A percentile compares a stretch with the other conserved stretches of the same genome.
Evolutionary conservation across 2,329 filamentous ascomycete species (phyloP).

Genomic region (Ophiosphaerella korrae): DNA sequence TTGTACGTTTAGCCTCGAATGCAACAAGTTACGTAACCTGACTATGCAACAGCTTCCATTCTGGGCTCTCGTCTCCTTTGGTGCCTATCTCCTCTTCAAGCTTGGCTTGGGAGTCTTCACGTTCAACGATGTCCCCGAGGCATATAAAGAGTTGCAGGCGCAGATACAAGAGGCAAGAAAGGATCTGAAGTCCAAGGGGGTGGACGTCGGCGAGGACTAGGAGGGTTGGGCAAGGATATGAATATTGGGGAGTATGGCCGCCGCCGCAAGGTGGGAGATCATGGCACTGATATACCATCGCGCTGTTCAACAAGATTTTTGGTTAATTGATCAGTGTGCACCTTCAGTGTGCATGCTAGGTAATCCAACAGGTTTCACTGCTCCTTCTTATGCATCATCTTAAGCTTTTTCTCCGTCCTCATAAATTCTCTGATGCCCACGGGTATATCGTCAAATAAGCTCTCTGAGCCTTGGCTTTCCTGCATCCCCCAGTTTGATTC

Average conservation of each 20-base stretch:
- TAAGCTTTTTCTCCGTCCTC: conserved; percentile 91
- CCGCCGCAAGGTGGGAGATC: conserved; percentile 4
- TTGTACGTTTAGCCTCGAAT: conserved; percentile 68
- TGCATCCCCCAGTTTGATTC: conserved; percentile 65
- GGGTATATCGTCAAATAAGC: conserved; percentile 79
- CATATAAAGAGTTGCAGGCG: conserved; percentile 84
- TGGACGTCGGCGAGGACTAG: conserved; percentile 71
- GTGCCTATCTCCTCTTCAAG: conserved; percentile 87
- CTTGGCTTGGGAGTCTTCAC: conserved; percentile 92
- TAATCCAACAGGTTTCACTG: conserved; percentile 29
- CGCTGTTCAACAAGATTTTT: neutral
- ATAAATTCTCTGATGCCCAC: conserved; percentile 97
- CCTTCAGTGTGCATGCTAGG: neutral
- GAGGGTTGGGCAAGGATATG: neutral
- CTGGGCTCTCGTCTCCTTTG: conserved; percentile 89
- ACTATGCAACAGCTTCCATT: conserved; percentile 73
- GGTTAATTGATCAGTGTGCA: conserved; percentile 16
- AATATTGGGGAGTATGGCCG: neutral
- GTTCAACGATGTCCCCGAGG: conserved; percentile 94
- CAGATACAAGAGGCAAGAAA: conserved; percentile 79
- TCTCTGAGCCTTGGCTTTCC: conserved; percentile 55
- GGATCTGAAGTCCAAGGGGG: conserved; percentile 75
- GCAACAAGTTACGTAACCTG: conserved; percentile 4
- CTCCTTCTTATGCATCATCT: conserved; percentile 70
- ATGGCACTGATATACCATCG: neutral